Evolutionary conservation across 2,329 filamentous ascomycete species (phyloP).

Genomic region (Xylaria arbuscula): DNA sequence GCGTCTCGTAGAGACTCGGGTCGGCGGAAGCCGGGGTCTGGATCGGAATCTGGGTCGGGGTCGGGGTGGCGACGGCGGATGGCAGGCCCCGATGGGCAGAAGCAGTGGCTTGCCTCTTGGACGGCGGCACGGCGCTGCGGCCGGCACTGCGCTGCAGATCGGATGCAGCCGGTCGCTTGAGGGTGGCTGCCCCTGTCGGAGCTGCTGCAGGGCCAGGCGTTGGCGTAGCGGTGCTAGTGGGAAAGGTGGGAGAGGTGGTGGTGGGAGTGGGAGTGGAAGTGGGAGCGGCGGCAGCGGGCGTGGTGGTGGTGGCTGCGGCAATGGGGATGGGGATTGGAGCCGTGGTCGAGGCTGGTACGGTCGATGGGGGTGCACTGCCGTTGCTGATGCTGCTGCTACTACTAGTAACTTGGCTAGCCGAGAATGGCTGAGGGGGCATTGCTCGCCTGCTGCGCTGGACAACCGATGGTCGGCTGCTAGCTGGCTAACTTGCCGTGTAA

Average conservation of each 20-base stretch:
- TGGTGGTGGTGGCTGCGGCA: conserved; percentile 14
- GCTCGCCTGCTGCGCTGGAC: conserved; percentile 36
- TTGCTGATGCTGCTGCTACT: conserved; percentile 15
- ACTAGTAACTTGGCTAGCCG: conserved; percentile 46
- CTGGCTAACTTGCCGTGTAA: conserved; percentile 17
- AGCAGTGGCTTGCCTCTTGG: conserved; percentile 50
- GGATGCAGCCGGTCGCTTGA: conserved; percentile 52
- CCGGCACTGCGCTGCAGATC: conserved; percentile 52
- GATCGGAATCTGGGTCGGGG: neutral
- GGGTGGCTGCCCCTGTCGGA: conserved; percentile 41
- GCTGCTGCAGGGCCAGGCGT: conserved; percentile 46
- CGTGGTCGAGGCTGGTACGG: conserved; percentile 40
- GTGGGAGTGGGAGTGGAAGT: conserved; percentile 38
- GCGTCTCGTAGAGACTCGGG: conserved; percentile 25
- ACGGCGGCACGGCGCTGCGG: conserved; percentile 46
- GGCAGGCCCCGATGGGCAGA: conserved; percentile 37
- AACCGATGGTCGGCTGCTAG: conserved; percentile 17
- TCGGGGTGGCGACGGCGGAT: conserved; percentile 4
- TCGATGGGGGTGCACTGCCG: conserved; percentile 45
- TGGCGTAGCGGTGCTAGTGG: conserved; percentile 40
- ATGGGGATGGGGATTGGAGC: conserved; percentile 36
- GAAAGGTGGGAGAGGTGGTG: conserved; percentile 33
- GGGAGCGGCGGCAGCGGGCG: conserved; percentile 19
- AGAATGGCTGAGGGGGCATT: conserved; percentile 49
- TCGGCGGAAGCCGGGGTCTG: conserved; percentile 11